Conservation (phyloP, 2,329 filamentous ascomycete species). For the Calycina herbarum region DNA sequence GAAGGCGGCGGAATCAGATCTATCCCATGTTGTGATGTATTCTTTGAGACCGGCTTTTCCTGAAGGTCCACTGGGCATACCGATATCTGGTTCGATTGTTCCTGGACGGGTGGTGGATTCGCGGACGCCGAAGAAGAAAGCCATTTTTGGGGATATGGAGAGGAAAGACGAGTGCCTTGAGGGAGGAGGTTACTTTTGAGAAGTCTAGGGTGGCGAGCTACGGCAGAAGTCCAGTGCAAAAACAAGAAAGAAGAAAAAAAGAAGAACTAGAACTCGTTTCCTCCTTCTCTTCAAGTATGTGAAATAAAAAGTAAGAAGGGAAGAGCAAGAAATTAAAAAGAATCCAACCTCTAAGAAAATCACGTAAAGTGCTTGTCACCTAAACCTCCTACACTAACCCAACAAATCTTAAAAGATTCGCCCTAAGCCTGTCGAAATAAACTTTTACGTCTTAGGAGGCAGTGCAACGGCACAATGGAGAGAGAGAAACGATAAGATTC, state of each 20-base stretch:
- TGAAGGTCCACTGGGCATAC: neutral
- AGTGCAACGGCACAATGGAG: too few species aligned
- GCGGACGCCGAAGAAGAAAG: neutral
- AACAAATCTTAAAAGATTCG: too few species aligned
- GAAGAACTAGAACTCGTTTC: too few species aligned
- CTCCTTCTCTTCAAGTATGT: too few species aligned
- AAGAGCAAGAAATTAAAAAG: neutral
- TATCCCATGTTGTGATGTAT: slow-evolving; percentile 7
- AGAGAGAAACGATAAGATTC: neutral
- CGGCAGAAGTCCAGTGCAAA: too few species aligned
- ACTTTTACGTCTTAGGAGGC: too few species aligned
- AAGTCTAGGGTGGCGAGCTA: neutral
- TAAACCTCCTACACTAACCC: too few species aligned
- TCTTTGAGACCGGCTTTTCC: neutral
- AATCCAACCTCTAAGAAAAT: neutral
- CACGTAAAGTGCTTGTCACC: neutral
- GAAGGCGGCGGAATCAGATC: neutral
- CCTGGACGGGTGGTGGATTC: neutral
- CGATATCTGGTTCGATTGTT: slow-evolving; percentile 5
- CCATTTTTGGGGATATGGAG: neutral
- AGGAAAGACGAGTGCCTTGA: neutral
- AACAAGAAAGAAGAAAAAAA: neutral
- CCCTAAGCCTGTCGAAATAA: too few species aligned
- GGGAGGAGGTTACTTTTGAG: neutral
- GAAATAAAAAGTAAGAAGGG: neutral